These are phyloP conservation scores for Diplodia mutila DNA, from an alignment of 2,329 filamentous ascomycete species.

Conservation along the genomic window DNA sequence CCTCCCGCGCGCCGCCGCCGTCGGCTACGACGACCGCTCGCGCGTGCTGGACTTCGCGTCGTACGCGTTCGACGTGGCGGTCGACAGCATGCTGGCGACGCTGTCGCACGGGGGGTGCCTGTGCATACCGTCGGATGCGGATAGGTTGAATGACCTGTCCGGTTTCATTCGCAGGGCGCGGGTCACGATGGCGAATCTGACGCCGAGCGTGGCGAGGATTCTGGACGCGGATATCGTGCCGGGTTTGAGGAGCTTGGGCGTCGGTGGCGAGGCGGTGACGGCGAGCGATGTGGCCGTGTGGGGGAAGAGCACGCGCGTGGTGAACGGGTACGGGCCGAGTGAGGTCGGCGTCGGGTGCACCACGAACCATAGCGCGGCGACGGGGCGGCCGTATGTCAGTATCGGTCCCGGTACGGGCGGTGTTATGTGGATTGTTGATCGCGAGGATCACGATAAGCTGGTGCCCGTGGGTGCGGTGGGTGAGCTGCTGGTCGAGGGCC, in stretches of 20 bases:
- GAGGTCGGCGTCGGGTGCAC: conserved; percentile 67
- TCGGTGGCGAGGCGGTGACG: conserved; percentile 49
- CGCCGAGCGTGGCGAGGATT: conserved; percentile 58
- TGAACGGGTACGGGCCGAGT: conserved; percentile 91
- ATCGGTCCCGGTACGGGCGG: conserved; percentile 28
- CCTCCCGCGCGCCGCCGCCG: conserved; percentile 36
- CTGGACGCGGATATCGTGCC: conserved; percentile 48
- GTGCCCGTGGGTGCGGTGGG: conserved; percentile 70
- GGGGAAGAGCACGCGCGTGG: conserved; percentile 69
- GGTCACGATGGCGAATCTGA: conserved; percentile 60
- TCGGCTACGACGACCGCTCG: conserved; percentile 54
- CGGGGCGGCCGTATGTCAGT: conserved; percentile 17
- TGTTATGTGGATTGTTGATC: conserved; percentile 39
- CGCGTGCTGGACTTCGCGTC: conserved; percentile 91
- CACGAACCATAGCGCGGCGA: conserved; percentile 26
- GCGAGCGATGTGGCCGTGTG: conserved; percentile 45
- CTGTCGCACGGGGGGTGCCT: conserved; percentile 73
- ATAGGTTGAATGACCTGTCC: conserved; percentile 50
- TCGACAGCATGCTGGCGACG: conserved; percentile 46
- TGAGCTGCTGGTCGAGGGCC: conserved; percentile 79
- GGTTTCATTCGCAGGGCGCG: conserved; percentile 56
- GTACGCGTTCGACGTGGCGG: conserved; percentile 90
- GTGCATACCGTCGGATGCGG: conserved; percentile 89
- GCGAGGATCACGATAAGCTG: conserved; percentile 57
- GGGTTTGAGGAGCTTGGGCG: conserved; percentile 43